Evolutionary conservation across 2,329 filamentous ascomycete genomes (phyloP).

Genomic region (Fusarium sp.): DNA sequence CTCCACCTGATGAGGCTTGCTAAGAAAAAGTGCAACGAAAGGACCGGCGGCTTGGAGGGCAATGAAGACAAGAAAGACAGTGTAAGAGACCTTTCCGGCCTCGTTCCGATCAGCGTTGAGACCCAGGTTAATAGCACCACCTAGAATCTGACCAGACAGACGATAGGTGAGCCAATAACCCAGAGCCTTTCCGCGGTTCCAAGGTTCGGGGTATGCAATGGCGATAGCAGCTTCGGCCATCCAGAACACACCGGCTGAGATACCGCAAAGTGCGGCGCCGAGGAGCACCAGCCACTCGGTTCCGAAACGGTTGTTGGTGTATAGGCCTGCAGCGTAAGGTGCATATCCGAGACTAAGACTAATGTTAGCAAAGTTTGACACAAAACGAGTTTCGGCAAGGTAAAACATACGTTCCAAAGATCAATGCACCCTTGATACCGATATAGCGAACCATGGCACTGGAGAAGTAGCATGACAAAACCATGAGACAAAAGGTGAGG

Average conservation of each 20-base stretch:
- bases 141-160: slow-evolving; percentile 77
- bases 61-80: slow-evolving; percentile 79
- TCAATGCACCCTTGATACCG: slow-evolving; percentile 78
- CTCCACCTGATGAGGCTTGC: slow-evolving; percentile 72
- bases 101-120: slow-evolving; percentile 71
- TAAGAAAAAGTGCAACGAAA: slow-evolving; percentile 75
- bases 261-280: slow-evolving; percentile 77
- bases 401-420: slow-evolving; percentile 74
- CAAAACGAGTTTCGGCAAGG: too few relatives aligned
- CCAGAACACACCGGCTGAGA: slow-evolving; percentile 82
- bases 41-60: slow-evolving; percentile 77
- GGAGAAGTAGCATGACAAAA: slow-evolving; percentile 77
- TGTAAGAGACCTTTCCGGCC: slow-evolving; percentile 77
- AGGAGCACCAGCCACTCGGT: slow-evolving; percentile 78
- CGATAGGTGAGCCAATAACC: slow-evolving; percentile 77
- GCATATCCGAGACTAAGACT: slow-evolving; percentile 72
- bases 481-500: slow-evolving; percentile 81
- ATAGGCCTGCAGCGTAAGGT: slow-evolving; percentile 79
- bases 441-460: slow-evolving; percentile 76
- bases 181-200: slow-evolving; percentile 74
- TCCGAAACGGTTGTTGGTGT: slow-evolving; percentile 80
- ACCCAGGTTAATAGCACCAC: slow-evolving; percentile 79
- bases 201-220: slow-evolving; percentile 79
- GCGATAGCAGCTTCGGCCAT: slow-evolving; percentile 82
- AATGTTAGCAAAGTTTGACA: not conserved